Conservation (phyloP, 495 filamentous ascomycete species). For the Acidiella bohemica region DNA sequence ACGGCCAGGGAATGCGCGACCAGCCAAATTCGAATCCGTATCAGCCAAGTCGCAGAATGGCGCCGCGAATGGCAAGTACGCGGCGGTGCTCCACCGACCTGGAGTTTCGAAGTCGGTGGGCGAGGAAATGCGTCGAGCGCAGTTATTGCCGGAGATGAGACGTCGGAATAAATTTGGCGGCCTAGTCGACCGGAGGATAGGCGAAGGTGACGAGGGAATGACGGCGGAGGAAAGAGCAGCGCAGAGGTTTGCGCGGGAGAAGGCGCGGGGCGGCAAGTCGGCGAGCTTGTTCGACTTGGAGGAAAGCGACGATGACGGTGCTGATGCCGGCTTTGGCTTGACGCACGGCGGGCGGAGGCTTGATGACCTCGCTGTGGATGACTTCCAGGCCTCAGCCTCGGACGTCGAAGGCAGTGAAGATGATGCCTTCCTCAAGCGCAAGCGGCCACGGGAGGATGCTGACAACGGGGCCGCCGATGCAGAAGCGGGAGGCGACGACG, state of each 20-base stretch:
- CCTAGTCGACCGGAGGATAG: constrained; percentile 84
- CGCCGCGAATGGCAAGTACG: constrained; percentile 37
- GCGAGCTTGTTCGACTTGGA: constrained; percentile 81
- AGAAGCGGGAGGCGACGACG: constrained; percentile 33
- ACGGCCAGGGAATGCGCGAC: constrained; percentile 47
- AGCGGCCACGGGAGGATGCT: constrained; percentile 25
- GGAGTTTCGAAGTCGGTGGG: constrained; percentile 72
- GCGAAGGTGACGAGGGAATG: constrained; percentile 89
- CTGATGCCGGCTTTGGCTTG: constrained; percentile 32
- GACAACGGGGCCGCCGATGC: constrained; percentile 33
- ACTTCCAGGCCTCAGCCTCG: constrained; percentile 49
- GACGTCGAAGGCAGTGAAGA: constrained; percentile 36
- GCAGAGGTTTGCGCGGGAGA: constrained; percentile 77
- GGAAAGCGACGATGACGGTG: constrained; percentile 55
- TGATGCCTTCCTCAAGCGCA: constrained; percentile 31
- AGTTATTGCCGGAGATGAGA: constrained; percentile 75
- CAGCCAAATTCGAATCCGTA: constrained; percentile 61
- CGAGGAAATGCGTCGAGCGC: constrained; percentile 73
- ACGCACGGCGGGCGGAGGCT: constrained; percentile 75
- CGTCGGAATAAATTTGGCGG: constrained; percentile 79
- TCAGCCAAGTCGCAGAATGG: constrained; percentile 26
- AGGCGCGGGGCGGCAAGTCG: constrained; percentile 54
- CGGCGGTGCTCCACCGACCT: constrained; percentile 49
- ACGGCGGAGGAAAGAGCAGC: constrained; percentile 86
- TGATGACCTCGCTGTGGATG: constrained; percentile 44